Evolutionary conservation across 257 asterid genomes (phyloP), one percentile per base, ranked within the genome.

Genomic region (Lycium ferocissimum): DNA sequence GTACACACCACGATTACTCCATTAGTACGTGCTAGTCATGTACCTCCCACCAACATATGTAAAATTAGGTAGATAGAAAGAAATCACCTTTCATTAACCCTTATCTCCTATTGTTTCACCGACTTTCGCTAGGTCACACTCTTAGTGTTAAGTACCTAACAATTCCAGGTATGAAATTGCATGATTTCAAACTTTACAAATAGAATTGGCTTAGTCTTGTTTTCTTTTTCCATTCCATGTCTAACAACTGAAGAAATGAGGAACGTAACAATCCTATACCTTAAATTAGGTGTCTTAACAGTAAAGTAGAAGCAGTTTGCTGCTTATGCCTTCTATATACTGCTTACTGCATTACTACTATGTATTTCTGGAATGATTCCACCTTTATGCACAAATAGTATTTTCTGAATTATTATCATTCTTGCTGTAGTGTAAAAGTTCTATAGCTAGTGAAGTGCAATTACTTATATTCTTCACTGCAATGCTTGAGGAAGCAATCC

Each of bases 401-500:
- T 14, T 38, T 37, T 38, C 26, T 38, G 10, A 66, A 66, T 33
- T 66, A 33, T 66, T 33, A 66, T 37, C 76, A 37, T 37, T 35
- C 14, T 69, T 37, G 49, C 37, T 63, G 40, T 14, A 13, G 10
- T 67, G 26, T 7, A 58, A 58, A 58, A 58, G 10, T 18, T 58
- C 4, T 58, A 58, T 58, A 58, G 22, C 65, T 18, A 58, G 65
- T 20, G 81, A 75, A 75, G 61, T 49, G 7, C 62, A 2, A 20
- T 13, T 51, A 76, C 81, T 51, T 51, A 13, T 8, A 76, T 38
- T 81, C 59, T 66, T 45, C 62, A 65, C 78, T 62, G 76, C 84
- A 81, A 43, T 81, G 61, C 43, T 71, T 71, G 54, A 45, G 35
- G 56, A 8, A 45, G 69, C 37, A n/a, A 3, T 73, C 5, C 49